Base-by-base conservation (phyloP, 352 stramenopile species). In the Phytopythium boreale region DNA sequence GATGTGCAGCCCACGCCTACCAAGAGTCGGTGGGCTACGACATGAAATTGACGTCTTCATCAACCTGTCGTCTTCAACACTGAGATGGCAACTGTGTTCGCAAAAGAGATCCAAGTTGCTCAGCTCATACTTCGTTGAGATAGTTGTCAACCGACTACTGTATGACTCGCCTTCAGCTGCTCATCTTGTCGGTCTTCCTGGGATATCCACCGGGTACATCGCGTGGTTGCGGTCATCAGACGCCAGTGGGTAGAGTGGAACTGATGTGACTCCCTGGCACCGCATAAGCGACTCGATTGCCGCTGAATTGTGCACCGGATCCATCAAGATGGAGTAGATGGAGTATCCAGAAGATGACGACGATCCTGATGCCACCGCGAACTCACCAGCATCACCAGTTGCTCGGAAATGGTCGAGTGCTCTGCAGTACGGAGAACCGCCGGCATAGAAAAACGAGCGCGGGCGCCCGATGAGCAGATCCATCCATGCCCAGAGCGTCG, bases 401-500 rank as follows among this genome's bases (percentile, higher is more conserved):
- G 6, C 15, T 1, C 8, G 10, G 27, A 43, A 57, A 14, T 15
- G 26, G 1, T 43, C 15, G 6, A 57, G 51, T 15, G 29, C 26
- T 8, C 24, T 5, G 20, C 51, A 57, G 29, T 57, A 57, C 2
- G 26, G 26, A 24, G 51, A 57, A 14, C 27, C 51, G 8, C 31
- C 20, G n/a, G 51, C 51, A 22, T 43, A 19, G 17, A 57, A 1
- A 8, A 2, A 15, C 14, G 15, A 24, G 14, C 6, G 39, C 17
- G 43, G 12, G 69, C n/a, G n/a, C 11, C 17, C 46, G 5, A 57
- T 9, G 4, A 57, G 2, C 20, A 27, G 51, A 17, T 75, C 64
- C 11, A 59, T 52, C 68, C 64, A 75, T 0, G 36, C 26, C 64
- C 61, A 75, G 31, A 68, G 69, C 12, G 50, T 63, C 6, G 68